Conservation (phyloP, 2,329 filamentous ascomycete species). For the Cryphonectria naterciae region DNA sequence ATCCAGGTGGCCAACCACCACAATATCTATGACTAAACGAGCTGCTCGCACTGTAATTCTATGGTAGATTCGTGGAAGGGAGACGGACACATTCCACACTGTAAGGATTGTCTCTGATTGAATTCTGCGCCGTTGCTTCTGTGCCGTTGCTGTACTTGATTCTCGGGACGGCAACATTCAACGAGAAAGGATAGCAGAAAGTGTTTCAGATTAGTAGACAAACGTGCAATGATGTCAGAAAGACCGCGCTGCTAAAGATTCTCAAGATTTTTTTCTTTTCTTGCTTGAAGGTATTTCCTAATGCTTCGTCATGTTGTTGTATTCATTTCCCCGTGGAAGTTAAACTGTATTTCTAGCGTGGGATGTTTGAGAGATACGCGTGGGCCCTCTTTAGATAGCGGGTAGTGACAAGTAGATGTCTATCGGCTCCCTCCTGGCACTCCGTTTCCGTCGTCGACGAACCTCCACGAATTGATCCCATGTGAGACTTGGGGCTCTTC, state of each 20-base stretch:
- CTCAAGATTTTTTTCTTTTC: background rate
- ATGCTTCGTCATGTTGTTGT: background rate
- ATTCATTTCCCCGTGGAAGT: background rate
- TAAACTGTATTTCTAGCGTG: background rate
- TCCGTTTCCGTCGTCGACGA: background rate
- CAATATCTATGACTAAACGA: background rate
- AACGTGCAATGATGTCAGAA: background rate
- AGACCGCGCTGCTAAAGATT: background rate
- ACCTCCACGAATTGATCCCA: conserved; percentile 1
- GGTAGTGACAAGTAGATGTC: background rate
- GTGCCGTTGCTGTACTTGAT: background rate
- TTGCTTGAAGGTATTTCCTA: background rate
- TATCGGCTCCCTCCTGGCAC: background rate
- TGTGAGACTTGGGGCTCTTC: background rate
- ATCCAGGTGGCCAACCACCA: background rate
- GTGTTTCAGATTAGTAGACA: background rate
- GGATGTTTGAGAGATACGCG: conserved; percentile 10
- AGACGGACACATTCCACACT: background rate
- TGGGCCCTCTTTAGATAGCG: background rate
- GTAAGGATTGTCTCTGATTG: background rate
- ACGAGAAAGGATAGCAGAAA: background rate
- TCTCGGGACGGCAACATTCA: background rate
- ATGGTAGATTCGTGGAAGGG: background rate
- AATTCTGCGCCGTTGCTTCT: background rate
- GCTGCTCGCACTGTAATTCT: background rate